Evolutionary conservation across 23 red algal species (phyloP).

Genomic region (Porphyridium purpureum): DNA sequence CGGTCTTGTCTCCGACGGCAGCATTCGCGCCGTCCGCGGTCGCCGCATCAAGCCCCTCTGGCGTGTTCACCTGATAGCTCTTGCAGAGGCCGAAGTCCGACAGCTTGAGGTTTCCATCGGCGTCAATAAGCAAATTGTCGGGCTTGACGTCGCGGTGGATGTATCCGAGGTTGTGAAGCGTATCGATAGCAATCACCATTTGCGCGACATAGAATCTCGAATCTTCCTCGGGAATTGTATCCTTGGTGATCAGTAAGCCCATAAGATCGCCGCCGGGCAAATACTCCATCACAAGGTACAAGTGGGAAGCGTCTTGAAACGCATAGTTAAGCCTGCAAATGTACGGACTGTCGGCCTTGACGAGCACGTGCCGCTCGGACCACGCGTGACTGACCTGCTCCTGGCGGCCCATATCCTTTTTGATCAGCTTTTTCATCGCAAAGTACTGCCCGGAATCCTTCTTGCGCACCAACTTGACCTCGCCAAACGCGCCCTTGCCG

Average conservation of each 20-base stretch:
- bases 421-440: conserved; percentile 97
- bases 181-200: conserved; percentile 92
- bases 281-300: conserved; percentile 97
- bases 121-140: conserved; percentile 93
- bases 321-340: conserved; percentile 83
- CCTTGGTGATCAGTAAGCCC: conserved; percentile 74
- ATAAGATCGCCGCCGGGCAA: conserved; percentile 94
- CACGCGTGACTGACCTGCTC: conserved; percentile 90
- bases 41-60: no score
- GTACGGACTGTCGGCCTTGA: conserved; percentile 61
- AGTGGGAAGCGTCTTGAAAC: conserved; percentile 76
- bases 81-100: conserved; percentile 96
- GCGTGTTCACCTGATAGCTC: conserved; percentile 19
- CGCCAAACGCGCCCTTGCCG: conserved; percentile 91
- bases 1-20: conserved; percentile 15
- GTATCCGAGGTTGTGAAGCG: conserved; percentile 86
- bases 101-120: conserved; percentile 74
- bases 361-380: conserved; percentile 86
- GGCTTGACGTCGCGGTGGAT: conserved; percentile 97
- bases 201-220: conserved; percentile 88
- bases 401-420: conserved; percentile 86
- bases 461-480: conserved; percentile 74
- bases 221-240: conserved; percentile 80
- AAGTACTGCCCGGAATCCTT: conserved; percentile 52
- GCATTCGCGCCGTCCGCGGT: conserved; percentile 7